Conservation (phyloP, 1,284 basidiomycete genomes). For the Rhizoctonia solani region DNA sequence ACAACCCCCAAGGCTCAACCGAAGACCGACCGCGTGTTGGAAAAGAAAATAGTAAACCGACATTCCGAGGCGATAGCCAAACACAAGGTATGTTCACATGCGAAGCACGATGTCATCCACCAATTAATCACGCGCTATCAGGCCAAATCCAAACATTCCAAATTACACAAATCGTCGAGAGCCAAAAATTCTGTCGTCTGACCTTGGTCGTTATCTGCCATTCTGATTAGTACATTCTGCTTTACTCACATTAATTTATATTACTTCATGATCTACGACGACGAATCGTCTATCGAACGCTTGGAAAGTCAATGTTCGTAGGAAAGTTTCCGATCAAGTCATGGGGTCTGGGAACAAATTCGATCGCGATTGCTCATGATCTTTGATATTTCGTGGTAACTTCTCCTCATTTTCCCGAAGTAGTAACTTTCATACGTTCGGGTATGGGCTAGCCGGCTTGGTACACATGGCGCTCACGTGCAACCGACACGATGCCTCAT, state of each 20-base stretch:
- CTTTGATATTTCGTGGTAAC: not conserved
- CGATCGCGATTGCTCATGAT: not conserved
- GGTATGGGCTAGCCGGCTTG: constrained; percentile 22
- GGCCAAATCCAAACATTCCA: not conserved
- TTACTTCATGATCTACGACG: not conserved
- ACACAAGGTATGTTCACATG: constrained; percentile 15
- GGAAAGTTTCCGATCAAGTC: constrained; percentile 19
- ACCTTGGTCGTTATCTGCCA: not conserved
- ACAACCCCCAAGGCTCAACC: not conserved
- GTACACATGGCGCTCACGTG: constrained; percentile 31
- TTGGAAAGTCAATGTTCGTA: constrained; percentile 17
- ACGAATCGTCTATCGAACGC: constrained; percentile 28
- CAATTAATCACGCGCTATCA: not conserved
- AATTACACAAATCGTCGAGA: not conserved
- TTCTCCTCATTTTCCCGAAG: not conserved
- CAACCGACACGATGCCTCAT: not conserved
- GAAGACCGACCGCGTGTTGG: not conserved
- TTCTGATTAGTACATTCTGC: constrained; percentile 18
- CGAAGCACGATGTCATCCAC: not conserved
- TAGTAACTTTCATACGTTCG: not conserved
- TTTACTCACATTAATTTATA: constrained; percentile 24
- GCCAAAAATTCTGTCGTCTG: not conserved
- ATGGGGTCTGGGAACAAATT: constrained; percentile 6
- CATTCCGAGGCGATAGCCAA: constrained; percentile 10
- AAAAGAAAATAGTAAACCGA: constrained; percentile 13